These are phyloP conservation scores for Penicillium sp. DNA, from an alignment of 2,329 filamentous ascomycete species.

Conservation along the genomic window DNA sequence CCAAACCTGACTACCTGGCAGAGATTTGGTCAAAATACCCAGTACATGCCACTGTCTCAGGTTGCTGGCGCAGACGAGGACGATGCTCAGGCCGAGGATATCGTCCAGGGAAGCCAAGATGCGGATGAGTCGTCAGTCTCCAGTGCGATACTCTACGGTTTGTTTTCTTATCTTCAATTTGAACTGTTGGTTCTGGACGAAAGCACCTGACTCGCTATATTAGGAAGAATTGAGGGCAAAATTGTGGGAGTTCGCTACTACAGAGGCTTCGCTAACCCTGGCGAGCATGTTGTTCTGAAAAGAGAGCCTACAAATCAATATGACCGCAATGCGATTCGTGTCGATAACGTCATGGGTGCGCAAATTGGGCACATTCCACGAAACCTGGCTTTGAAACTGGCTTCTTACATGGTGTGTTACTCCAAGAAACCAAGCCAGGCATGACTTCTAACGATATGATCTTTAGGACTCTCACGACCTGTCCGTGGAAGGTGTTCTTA, in stretches of 20 bases:
- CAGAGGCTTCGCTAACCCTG: slow-evolving; percentile 60
- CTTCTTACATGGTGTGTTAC: slow-evolving; percentile 65
- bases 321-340: slow-evolving; percentile 74
- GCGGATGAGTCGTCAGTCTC: slow-evolving; percentile 38
- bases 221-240: slow-evolving; percentile 50
- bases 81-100: slow-evolving; percentile 36
- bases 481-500: slow-evolving; percentile 68
- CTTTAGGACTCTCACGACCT: slow-evolving; percentile 58
- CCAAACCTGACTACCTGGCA: slow-evolving; percentile 20
- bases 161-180: neutral
- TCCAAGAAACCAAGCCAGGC: neutral
- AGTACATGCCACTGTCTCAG: slow-evolving; percentile 33
- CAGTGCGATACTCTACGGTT: slow-evolving; percentile 44
- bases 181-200: neutral
- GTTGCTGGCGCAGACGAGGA: slow-evolving; percentile 36
- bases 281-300: slow-evolving; percentile 63
- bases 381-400: slow-evolving; percentile 67
- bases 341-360: slow-evolving; percentile 71
- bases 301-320: slow-evolving; percentile 70
- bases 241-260: slow-evolving; percentile 67
- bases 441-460: neutral
- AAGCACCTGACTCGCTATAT: neutral
- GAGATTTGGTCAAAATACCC: slow-evolving; percentile 30
- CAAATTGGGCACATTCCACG: slow-evolving; percentile 81
- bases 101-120: slow-evolving; percentile 37